phyloP scores from a whole-genome alignment of 1,284 basidiomycete genomes.

The Fomitopsis schrenkii region DNA sequence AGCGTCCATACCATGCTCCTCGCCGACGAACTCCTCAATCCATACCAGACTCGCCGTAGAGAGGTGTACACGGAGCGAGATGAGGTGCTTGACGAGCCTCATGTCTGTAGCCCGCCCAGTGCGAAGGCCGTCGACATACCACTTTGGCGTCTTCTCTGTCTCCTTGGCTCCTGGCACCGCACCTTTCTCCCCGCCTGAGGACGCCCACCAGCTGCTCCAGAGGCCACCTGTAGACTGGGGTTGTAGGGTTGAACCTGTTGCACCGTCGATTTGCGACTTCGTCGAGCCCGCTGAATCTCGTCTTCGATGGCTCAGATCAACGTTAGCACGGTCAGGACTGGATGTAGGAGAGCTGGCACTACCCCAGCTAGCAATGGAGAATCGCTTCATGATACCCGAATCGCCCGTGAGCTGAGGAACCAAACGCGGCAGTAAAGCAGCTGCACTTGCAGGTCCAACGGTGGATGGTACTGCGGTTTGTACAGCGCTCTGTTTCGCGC shows the following conservation, averaged over 20 bases:
- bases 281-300: slow-evolving; percentile 17
- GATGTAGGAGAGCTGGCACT: slow-evolving; percentile 31
- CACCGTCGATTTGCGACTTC: slow-evolving; percentile 23
- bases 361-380: slow-evolving; percentile 70
- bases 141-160: slow-evolving; percentile 45
- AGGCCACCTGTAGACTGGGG: slow-evolving; percentile 70
- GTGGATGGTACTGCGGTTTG: slow-evolving; percentile 36
- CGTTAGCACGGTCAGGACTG: slow-evolving; percentile 30
- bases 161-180: slow-evolving; percentile 32
- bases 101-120: slow-evolving; percentile 48
- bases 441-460: slow-evolving; percentile 57
- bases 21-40: slow-evolving; percentile 72
- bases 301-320: slow-evolving; percentile 31
- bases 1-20: slow-evolving; percentile 63
- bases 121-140: slow-evolving; percentile 58
- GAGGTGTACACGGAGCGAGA: slow-evolving; percentile 82
- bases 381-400: slow-evolving; percentile 62
- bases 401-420: slow-evolving; percentile 70
- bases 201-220: slow-evolving; percentile 72
- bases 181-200: slow-evolving; percentile 51
- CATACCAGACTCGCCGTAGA: slow-evolving; percentile 80
- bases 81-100: slow-evolving; percentile 73
- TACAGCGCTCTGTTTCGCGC: slow-evolving; percentile 22
- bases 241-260: slow-evolving; percentile 34
- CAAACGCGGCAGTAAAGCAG: slow-evolving; percentile 51